Conservation (phyloP, 2,329 filamentous ascomycete genomes). For the Metarhizium anisopliae region DNA sequence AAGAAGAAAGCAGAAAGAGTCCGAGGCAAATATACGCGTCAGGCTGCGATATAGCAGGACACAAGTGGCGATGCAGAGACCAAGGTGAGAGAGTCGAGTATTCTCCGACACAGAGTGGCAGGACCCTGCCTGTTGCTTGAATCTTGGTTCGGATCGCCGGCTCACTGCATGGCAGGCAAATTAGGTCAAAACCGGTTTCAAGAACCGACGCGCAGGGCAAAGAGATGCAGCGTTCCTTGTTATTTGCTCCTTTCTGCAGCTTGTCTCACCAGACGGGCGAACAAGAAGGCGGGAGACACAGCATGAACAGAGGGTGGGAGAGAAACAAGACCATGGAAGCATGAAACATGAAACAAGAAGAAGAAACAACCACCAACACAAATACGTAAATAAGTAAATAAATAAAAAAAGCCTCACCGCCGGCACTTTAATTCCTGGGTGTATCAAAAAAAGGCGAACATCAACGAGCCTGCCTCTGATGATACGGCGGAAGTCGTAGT, state of each 20-base stretch:
- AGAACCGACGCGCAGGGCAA: neutral
- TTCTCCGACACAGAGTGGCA: too few relatives aligned
- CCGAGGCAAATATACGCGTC: neutral
- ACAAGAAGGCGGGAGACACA: neutral
- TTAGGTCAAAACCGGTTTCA: neutral
- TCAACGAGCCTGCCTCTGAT: too few relatives aligned
- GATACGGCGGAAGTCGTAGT: too few relatives aligned
- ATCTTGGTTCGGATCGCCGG: conserved; percentile 1
- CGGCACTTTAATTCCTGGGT: too few relatives aligned
- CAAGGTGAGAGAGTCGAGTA: too few relatives aligned
- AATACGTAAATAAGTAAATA: too few relatives aligned
- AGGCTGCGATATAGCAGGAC: neutral
- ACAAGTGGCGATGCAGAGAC: neutral
- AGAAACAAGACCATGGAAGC: neutral
- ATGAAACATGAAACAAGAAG: neutral
- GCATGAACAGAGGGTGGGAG: neutral
- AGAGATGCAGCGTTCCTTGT: neutral
- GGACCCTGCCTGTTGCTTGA: neutral
- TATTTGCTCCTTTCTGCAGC: neutral
- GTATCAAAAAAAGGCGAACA: too few relatives aligned
- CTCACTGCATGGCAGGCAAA: neutral
- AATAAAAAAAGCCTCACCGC: neutral
- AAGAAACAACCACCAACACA: neutral
- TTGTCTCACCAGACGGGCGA: neutral
- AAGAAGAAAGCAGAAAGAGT: neutral